These are phyloP conservation scores for Chlorella vulgaris DNA, from an alignment of 139 green algal species.

Conservation along the genomic window DNA sequence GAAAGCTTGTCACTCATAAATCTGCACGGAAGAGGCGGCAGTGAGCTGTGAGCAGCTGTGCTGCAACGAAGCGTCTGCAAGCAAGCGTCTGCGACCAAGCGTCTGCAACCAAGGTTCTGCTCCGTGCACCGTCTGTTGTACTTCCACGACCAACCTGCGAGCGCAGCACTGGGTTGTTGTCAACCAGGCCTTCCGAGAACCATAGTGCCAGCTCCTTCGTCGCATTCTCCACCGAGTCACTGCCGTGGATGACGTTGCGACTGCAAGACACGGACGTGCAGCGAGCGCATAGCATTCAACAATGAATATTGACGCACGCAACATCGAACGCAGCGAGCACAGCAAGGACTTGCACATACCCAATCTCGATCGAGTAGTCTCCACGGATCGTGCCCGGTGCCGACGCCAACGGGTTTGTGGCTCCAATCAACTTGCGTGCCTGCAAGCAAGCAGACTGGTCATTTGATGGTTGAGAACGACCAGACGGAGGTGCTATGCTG, in stretches of 20 bases:
- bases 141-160: too few relatives aligned
- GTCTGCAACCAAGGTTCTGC: too few relatives aligned
- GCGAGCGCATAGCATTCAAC: not conserved
- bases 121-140: too few relatives aligned
- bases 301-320: too few relatives aligned
- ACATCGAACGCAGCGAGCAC: too few relatives aligned
- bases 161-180: slow-evolving; percentile 42
- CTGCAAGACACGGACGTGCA: slow-evolving; percentile 23
- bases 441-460: not conserved
- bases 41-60: too few relatives aligned
- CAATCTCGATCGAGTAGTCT: slow-evolving; percentile 83
- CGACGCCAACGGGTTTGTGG: slow-evolving; percentile 84
- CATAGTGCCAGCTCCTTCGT: slow-evolving; percentile 96
- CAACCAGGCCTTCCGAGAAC: slow-evolving; percentile 85
- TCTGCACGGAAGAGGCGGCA: too few relatives aligned
- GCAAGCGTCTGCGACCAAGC: too few relatives aligned
- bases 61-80: too few relatives aligned
- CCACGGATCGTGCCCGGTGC: slow-evolving; percentile 91
- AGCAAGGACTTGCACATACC: too few relatives aligned
- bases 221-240: slow-evolving; percentile 92
- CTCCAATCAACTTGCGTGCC: slow-evolving; percentile 79
- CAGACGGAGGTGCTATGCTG: not conserved
- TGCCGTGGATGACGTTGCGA: slow-evolving; percentile 90
- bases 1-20: too few relatives aligned
- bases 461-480: not conserved